These are phyloP conservation scores for Samsoniella hepiali DNA, from an alignment of 2,329 filamentous ascomycete genomes.

Conservation along the genomic window DNA sequence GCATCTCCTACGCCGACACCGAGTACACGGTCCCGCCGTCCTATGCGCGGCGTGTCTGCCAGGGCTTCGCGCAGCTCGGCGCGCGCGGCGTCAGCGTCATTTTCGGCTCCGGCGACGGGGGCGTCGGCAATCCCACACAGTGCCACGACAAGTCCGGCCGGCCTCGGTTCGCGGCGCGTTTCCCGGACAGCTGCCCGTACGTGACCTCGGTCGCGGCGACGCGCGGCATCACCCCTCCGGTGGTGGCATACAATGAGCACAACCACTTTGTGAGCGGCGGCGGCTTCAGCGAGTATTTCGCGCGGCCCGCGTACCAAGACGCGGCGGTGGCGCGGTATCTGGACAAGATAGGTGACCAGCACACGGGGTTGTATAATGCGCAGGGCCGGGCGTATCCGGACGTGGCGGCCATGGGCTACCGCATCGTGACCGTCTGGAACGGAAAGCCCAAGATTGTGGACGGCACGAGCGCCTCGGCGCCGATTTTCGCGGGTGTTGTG, in stretches of 20 bases:
- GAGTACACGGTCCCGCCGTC: conserved; percentile 14
- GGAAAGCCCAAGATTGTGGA: conserved; percentile 33
- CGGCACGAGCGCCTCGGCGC: conserved; percentile 45
- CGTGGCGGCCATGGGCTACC: conserved; percentile 47
- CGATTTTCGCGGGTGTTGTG: conserved; percentile 53
- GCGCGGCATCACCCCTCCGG: conserved; percentile 39
- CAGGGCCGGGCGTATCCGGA: conserved; percentile 44
- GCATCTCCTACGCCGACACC: conserved; percentile 16
- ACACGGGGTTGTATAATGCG: background rate
- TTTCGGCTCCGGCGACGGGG: conserved; percentile 14
- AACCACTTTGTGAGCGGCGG: conserved; percentile 49
- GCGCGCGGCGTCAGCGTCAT: conserved; percentile 15
- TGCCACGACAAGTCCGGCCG: background rate
- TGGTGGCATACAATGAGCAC: conserved; percentile 34
- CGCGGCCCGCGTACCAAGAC: conserved; percentile 38
- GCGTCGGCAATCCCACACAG: conserved; percentile 7
- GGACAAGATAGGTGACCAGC: background rate
- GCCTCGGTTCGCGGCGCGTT: conserved; percentile 12
- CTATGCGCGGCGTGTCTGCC: conserved; percentile 12
- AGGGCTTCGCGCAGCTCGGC: conserved; percentile 16
- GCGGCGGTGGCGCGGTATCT: conserved; percentile 44
- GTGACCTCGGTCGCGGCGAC: conserved; percentile 58
- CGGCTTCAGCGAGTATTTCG: conserved; percentile 41
- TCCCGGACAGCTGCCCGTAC: conserved; percentile 44
- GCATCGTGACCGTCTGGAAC: conserved; percentile 29